Evolutionary conservation across 2,329 filamentous ascomycete genomes (phyloP).

Genomic region (Atkinsonella texensis): DNA sequence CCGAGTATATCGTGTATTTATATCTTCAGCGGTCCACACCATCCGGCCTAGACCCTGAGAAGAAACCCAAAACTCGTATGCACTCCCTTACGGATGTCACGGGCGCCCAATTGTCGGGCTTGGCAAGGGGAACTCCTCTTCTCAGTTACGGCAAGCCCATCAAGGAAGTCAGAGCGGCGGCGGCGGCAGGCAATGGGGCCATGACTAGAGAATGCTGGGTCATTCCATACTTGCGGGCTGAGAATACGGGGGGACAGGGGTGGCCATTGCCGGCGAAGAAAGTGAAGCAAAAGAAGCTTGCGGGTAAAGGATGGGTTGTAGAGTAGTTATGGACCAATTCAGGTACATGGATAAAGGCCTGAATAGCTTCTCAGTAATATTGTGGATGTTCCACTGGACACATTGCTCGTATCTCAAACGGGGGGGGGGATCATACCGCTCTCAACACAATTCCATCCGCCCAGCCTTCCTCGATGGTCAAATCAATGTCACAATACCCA

Average conservation of each 20-base stretch:
- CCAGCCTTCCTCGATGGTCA: neutral
- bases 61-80: conserved; percentile 67
- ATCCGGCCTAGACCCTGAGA: conserved; percentile 37
- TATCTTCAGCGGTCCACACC: conserved; percentile 62
- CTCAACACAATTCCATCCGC: neutral
- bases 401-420: too few relatives aligned
- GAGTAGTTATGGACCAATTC: conserved; percentile 25
- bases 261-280: conserved; percentile 83
- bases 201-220: conserved; percentile 67
- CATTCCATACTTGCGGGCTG: conserved; percentile 61
- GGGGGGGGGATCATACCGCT: too few relatives aligned
- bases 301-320: conserved; percentile 63
- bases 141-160: conserved; percentile 82
- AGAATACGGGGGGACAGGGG: conserved; percentile 53
- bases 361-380: too few relatives aligned
- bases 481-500: neutral
- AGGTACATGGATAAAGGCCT: neutral
- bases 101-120: conserved; percentile 59
- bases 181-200: conserved; percentile 23
- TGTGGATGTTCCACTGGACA: too few relatives aligned
- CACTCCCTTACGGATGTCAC: conserved; percentile 73
- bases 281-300: conserved; percentile 65
- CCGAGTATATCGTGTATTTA: conserved; percentile 77
- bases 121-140: conserved; percentile 77
- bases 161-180: conserved; percentile 55